Base-by-base conservation (phyloP, 2,329 filamentous ascomycete species). In the Chrysoporthe austroafricana region DNA sequence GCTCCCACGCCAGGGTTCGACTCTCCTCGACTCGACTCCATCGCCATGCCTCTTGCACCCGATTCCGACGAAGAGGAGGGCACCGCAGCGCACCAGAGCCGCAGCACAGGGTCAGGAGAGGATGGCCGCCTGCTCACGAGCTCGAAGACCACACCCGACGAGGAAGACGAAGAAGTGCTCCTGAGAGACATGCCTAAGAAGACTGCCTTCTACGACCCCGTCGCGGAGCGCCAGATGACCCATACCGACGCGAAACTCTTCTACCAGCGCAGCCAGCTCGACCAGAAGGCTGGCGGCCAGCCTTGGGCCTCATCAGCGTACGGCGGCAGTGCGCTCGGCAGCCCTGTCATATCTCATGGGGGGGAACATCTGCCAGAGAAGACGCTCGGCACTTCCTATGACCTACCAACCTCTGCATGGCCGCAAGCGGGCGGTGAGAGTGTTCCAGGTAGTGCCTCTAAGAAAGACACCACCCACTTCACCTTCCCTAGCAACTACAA, bases 201-300 rank as follows among this genome's bases (percentile, higher is more conserved):
- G 76, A 97, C 94, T 9, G 92, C 94, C 26, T 96, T 94, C 76
- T 97, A 97, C 80, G 94, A 97, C 79, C 93, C 95, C 75, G 91
- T 95, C 63, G 92, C 93, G 64, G 96, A 99, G 79, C 96, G 96
- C 74, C 92, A 95, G 75, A 91, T 97, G 89, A 96, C 91, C 75
- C 94, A 97, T 78, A 90, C 92, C 36, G 96, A 99, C 77, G 93
- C 95, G 69, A 98, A 97, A 79, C 86, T 97, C 70, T 97, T 98
- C 81, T 99, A 97, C 78, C 95, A 97, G 80, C 87, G 92, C 72
- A 94, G 93, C 79, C 92, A 94, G 78, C 83, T 90, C 67, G 91
- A 90, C 70, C 76, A 78, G 66, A 83, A 77, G 73, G 72, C 72
- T 62, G 75, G 73, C 67, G 78, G 72, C 68, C 77, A 73, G 67